These are phyloP conservation scores for Trichosporon asahii DNA, from an alignment of 1,284 basidiomycete species.

Conservation along the genomic window DNA sequence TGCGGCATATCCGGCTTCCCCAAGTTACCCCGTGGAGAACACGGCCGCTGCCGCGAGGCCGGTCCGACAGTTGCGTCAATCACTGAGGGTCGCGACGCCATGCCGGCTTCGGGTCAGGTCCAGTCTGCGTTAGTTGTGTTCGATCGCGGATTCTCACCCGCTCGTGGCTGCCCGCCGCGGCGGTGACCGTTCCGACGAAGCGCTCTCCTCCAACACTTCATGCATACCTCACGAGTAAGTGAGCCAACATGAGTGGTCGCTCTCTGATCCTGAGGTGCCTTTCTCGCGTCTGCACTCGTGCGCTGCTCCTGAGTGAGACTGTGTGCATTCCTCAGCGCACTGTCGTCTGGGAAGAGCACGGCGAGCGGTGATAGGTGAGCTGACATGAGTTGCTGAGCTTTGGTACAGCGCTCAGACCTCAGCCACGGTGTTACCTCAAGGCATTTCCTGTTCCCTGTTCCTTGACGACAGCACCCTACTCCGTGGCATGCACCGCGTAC, in stretches of 20 bases:
- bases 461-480: neutral
- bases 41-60: neutral
- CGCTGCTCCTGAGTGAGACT: neutral
- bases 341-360: neutral
- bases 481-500: neutral
- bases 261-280: neutral
- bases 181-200: neutral
- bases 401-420: conserved; percentile 3
- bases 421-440: conserved; percentile 1
- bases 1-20: neutral
- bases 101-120: neutral
- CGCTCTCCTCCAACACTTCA: neutral
- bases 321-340: neutral
- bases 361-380: neutral
- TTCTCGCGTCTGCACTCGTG: neutral
- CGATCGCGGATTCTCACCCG: neutral
- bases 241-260: neutral
- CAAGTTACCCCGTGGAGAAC: neutral
- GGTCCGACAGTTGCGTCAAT: neutral
- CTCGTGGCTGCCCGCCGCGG: neutral
- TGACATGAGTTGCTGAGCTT: conserved; percentile 2
- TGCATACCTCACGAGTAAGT: neutral
- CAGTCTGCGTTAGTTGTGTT: neutral
- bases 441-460: neutral
- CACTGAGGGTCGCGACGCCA: neutral